Evolutionary conservation across 2,329 filamentous ascomycete genomes (phyloP).

Genomic region (Colletotrichum sublineola): DNA sequence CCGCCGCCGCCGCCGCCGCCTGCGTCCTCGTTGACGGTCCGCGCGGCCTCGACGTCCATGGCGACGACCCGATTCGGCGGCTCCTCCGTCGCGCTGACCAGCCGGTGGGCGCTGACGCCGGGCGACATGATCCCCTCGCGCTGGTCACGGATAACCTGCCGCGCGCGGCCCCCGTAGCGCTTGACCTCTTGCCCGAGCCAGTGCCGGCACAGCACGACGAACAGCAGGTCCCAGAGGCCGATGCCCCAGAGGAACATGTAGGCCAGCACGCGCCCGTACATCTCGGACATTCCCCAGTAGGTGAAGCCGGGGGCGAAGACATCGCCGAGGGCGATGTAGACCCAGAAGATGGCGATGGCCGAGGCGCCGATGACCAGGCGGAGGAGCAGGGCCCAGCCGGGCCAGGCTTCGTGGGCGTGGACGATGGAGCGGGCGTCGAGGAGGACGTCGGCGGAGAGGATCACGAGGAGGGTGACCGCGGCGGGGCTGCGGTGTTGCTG

Average conservation of each 20-base stretch:
- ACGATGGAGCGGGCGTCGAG: constrained; percentile 54
- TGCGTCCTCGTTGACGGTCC: constrained; percentile 2
- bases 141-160: not conserved
- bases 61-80: not conserved
- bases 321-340: constrained; percentile 52
- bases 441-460: constrained; percentile 52
- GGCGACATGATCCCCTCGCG: not conserved
- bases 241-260: constrained; percentile 53
- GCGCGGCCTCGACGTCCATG: constrained; percentile 28
- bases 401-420: constrained; percentile 49
- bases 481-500: constrained; percentile 44
- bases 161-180: constrained; percentile 14
- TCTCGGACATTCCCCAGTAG: constrained; percentile 53
- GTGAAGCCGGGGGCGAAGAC: constrained; percentile 54
- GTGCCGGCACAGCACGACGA: constrained; percentile 30
- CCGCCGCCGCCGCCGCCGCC: not conserved
- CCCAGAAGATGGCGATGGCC: constrained; percentile 53
- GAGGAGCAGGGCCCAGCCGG: constrained; percentile 49
- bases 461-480: constrained; percentile 49
- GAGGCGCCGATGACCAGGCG: constrained; percentile 50
- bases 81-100: not conserved
- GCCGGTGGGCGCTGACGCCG: not conserved
- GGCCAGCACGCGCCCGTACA: constrained; percentile 49
- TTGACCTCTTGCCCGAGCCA: constrained; percentile 32
- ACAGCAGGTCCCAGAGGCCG: constrained; percentile 35